These are phyloP conservation scores for Dryas integrifolia DNA, from an alignment of 331 rosid genomes.

Conservation along the genomic window DNA sequence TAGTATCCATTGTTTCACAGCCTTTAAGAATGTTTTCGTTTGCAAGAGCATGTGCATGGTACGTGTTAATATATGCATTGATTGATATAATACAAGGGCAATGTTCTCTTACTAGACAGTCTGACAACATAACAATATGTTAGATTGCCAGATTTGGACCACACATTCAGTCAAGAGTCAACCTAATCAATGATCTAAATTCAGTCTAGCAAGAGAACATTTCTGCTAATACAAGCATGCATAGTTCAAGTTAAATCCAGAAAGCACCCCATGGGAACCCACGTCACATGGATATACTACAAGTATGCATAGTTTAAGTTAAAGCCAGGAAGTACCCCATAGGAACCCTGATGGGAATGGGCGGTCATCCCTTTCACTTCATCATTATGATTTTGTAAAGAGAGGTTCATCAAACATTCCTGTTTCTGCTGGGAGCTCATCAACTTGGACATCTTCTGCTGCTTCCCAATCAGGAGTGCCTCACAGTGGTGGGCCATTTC, in stretches of 20 bases:
- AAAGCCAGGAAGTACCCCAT: conserved; percentile 42
- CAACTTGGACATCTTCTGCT: conserved; percentile 66
- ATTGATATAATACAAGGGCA: background rate
- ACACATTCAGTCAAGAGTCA: no score
- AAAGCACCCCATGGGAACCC: no score
- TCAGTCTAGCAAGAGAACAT: no score
- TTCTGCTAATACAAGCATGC: no score
- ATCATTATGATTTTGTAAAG: conserved; percentile 30
- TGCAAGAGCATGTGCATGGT: background rate
- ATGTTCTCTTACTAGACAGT: no score
- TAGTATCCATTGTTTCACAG: background rate
- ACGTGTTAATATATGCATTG: background rate
- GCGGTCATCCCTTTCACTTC: conserved; percentile 29
- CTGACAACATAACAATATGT: no score
- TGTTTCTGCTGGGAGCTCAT: conserved; percentile 50
- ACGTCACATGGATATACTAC: background rate
- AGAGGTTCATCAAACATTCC: conserved; percentile 31
- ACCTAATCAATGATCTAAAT: no score
- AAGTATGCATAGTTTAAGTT: conserved; percentile 5
- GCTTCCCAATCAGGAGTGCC: conserved; percentile 68
- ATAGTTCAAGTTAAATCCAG: no score
- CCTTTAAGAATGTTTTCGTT: background rate
- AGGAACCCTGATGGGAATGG: conserved; percentile 20
- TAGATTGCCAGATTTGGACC: no score
- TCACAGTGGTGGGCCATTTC: conserved; percentile 89